Conservation (phyloP, 2,329 filamentous ascomycete species). For the Microdochium paspali region DNA sequence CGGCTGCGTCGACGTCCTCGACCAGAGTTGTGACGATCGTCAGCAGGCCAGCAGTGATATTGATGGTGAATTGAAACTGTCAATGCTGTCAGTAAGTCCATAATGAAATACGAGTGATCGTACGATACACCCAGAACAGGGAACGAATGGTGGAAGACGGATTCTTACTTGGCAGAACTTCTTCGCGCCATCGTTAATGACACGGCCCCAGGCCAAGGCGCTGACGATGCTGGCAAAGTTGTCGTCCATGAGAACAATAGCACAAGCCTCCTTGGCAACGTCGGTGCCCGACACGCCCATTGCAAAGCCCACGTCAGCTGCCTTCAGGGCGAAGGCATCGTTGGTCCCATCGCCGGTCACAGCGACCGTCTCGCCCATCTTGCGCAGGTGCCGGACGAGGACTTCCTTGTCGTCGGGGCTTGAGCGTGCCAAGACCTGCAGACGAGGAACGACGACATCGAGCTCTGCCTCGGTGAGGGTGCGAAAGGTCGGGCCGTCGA, state of each 20-base stretch:
- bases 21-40: slow-evolving; percentile 56
- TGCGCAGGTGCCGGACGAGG: slow-evolving; percentile 49
- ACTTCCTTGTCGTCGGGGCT: slow-evolving; percentile 59
- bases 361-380: slow-evolving; percentile 53
- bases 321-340: slow-evolving; percentile 55
- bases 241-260: slow-evolving; percentile 58
- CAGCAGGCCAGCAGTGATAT: slow-evolving; percentile 57
- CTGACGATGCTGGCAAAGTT: slow-evolving; percentile 59
- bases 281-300: slow-evolving; percentile 61
- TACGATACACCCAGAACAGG: too few species aligned
- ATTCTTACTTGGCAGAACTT: slow-evolving; percentile 54
- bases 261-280: slow-evolving; percentile 59
- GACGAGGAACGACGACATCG: slow-evolving; percentile 44
- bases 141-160: too few species aligned
- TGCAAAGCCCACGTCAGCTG: slow-evolving; percentile 58
- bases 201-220: slow-evolving; percentile 58
- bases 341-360: slow-evolving; percentile 61
- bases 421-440: slow-evolving; percentile 56
- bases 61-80: slow-evolving; percentile 59
- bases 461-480: slow-evolving; percentile 50
- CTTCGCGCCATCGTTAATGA: slow-evolving; percentile 58
- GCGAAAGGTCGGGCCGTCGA: slow-evolving; percentile 62
- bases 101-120: too few species aligned
- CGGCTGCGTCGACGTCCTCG: slow-evolving; percentile 41
- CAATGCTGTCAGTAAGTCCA: too few species aligned